A percentile compares a stretch with the other conserved stretches of the same genome.
phyloP scores from a whole-genome alignment of 192 early-diverging fungal genomes.

The Coemansia sp. region DNA sequence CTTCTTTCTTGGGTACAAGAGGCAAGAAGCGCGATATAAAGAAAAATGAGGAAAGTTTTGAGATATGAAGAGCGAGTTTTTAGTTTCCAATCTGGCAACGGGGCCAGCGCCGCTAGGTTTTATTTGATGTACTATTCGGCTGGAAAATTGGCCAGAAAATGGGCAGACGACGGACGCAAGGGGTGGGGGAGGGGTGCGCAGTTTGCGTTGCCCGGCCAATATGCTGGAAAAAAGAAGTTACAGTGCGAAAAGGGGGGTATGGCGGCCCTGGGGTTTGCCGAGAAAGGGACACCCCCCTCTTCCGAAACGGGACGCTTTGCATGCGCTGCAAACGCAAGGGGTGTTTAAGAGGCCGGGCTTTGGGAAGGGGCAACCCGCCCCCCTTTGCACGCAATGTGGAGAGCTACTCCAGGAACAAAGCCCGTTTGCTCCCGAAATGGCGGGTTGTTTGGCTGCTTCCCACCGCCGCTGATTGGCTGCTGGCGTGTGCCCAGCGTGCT shows the following conservation, averaged over 20 bases:
- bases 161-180: neutral
- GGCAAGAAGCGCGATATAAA: constrained; percentile 8
- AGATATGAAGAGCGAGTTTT: constrained; percentile 11
- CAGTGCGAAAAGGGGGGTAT: neutral
- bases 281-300: neutral
- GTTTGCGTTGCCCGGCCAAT: neutral
- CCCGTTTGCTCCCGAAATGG: constrained; percentile 5
- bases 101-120: constrained; percentile 15
- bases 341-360: neutral
- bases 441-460: constrained; percentile 12
- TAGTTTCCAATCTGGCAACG: neutral
- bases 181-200: neutral
- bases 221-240: constrained; percentile 1
- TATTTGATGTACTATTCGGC: constrained; percentile 34
- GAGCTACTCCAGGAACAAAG: constrained; percentile 9
- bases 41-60: constrained; percentile 8
- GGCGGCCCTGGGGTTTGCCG: neutral
- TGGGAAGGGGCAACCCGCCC: neutral
- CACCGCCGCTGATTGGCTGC: constrained; percentile 12
- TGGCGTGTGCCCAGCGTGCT: constrained; percentile 1
- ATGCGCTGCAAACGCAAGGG: constrained; percentile 3
- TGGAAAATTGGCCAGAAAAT: neutral
- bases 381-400: neutral
- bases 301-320: neutral
- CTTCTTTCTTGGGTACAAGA: constrained; percentile 1